phyloP scores from a whole-genome alignment of 768 basidiomycete species.

The Mycena metata region DNA sequence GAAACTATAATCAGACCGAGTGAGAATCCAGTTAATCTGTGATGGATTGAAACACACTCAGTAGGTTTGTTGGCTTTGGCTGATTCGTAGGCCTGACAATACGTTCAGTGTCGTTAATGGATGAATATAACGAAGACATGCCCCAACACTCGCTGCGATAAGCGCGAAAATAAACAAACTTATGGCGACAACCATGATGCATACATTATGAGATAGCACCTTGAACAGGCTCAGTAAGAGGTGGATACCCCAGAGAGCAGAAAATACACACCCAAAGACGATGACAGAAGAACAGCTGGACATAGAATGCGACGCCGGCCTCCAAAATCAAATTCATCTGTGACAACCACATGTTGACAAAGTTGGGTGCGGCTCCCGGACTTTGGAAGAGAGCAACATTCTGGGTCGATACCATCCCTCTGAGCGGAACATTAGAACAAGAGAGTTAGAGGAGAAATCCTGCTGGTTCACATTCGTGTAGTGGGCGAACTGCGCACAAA shows the following conservation, averaged over 20 bases:
- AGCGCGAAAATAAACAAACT: not conserved
- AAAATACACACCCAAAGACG: no score
- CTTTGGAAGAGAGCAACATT: not conserved
- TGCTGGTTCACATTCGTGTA: not conserved
- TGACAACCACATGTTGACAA: not conserved
- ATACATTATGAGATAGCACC: no score
- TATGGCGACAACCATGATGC: no score
- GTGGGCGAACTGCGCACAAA: not conserved
- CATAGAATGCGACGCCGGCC: not conserved
- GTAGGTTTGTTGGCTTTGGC: not conserved
- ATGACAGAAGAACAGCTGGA: slow-evolving; percentile 8
- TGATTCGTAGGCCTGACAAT: not conserved
- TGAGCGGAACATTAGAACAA: no score
- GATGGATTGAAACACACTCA: not conserved
- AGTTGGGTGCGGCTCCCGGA: not conserved
- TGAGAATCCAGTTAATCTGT: not conserved
- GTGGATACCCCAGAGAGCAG: no score
- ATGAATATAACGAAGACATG: not conserved
- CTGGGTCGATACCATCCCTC: no score
- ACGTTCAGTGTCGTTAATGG: not conserved
- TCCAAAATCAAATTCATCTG: not conserved
- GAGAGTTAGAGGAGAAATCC: not conserved
- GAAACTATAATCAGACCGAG: not conserved
- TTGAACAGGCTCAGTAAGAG: no score
- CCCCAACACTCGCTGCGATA: not conserved